These are phyloP conservation scores for Breviolum minutum DNA, from an alignment of 73 alveolate genomes.

Conservation along the genomic window DNA sequence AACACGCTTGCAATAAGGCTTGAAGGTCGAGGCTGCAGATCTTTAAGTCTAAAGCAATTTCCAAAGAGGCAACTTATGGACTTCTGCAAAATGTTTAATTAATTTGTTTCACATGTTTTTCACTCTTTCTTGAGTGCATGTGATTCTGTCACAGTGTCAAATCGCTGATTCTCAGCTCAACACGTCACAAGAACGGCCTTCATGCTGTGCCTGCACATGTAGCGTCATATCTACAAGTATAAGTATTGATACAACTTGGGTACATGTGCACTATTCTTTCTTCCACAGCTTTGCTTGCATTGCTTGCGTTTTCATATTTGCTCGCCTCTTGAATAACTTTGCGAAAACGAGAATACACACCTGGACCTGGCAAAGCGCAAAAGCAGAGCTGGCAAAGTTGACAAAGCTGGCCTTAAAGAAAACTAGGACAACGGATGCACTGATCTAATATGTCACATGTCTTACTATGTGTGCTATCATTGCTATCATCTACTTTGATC, in stretches of 20 bases:
- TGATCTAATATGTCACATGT: too few species aligned
- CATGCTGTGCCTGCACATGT: slow-evolving; percentile 14
- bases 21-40: too few species aligned
- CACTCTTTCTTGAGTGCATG: too few species aligned
- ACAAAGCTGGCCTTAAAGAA: too few species aligned
- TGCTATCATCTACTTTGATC: too few species aligned
- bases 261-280: not conserved
- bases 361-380: slow-evolving; percentile 39
- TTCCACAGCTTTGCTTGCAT: not conserved
- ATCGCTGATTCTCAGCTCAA: not conserved
- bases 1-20: too few species aligned
- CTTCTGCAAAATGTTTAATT: not conserved
- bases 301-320: not conserved
- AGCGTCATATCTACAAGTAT: not conserved
- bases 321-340: slow-evolving; percentile 37
- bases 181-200: slow-evolving; percentile 51
- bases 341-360: slow-evolving; percentile 66
- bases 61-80: not conserved
- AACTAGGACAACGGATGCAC: too few species aligned
- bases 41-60: too few species aligned
- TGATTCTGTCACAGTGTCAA: too few species aligned
- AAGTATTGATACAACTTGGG: not conserved
- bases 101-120: too few species aligned
- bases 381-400: not conserved
- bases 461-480: too few species aligned